Evolutionary conservation across 2,329 filamentous ascomycete species (phyloP), one percentile per base, ranked within the genome.

Genomic region (Aspergillus pseudotamarii): DNA sequence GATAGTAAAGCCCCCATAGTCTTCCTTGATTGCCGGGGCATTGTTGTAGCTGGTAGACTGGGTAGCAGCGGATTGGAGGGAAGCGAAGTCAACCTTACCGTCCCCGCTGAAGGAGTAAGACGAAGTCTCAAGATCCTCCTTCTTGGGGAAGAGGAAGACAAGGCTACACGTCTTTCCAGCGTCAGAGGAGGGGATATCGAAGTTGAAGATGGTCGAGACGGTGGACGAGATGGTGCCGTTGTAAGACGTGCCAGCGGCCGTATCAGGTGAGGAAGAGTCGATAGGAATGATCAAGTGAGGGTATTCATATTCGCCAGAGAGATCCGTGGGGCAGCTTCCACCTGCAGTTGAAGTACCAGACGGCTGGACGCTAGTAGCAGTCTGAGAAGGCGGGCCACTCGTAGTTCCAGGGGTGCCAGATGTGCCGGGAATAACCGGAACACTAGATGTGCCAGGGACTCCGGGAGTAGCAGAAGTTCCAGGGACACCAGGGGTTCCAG

Each of bases 171-270:
- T 85, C 77, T 86, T 86, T 68, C 85, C 86, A 10, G 79, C 69
- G 68, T 86, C 82, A 6, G 77, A 75, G 4, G 75, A 65, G 1
- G 85, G 85, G 50, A 91, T 85, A 71, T 90, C 87, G 77, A 91
- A 91, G 80, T 90, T 90, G 84, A 89, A 91, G 71, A 91, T 84
- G 14, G 85, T 84, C 11, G 84, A 85, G 56, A 85, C 75, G 23
- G 76, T 79, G 21, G 80, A 75, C 14, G 84, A 85, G 43, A 89
- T 79, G 12, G 83, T 82, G 59, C 87, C 88, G 66, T 85, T 84
- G 77, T 80, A 84, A 1, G 81, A 82, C 2, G 83, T 86, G 9
- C 88, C 87, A 50, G 78, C 76, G 0, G 84, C 78, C 4, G 76
- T 81, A 72, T 84, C 75, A 0, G 88, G 86, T 19, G 83, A 76